These are phyloP conservation scores for Fusarium tupiense DNA, from an alignment of 2,329 filamentous ascomycete species.

Conservation along the genomic window DNA sequence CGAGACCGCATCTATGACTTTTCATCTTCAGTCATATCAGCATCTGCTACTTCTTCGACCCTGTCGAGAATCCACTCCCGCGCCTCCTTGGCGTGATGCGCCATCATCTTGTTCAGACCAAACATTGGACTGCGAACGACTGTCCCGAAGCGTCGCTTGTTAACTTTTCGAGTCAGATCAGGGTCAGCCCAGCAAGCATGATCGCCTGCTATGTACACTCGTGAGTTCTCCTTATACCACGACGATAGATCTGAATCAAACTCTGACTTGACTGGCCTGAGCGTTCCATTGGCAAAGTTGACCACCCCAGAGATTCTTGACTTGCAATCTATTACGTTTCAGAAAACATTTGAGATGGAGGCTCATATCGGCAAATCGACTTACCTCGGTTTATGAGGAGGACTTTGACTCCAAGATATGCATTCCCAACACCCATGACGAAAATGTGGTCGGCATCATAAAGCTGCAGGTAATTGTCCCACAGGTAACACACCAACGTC, in stretches of 20 bases:
- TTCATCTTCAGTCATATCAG: constrained; percentile 63
- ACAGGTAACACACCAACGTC: constrained; percentile 85
- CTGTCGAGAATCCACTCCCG: constrained; percentile 61
- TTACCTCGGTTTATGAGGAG: constrained; percentile 81
- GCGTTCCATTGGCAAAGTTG: constrained; percentile 81
- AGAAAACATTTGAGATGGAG: constrained; percentile 1
- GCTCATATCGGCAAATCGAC: constrained; percentile 5
- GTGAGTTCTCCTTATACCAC: constrained; percentile 88
- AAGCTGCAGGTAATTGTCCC: constrained; percentile 96
- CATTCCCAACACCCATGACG: constrained; percentile 88
- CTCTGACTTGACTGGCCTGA: constrained; percentile 83
- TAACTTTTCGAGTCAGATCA: constrained; percentile 67
- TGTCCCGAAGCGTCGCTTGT: constrained; percentile 68
- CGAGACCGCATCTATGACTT: constrained; percentile 39
- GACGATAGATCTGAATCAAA: constrained; percentile 74
- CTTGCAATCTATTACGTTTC: constrained; percentile 64
- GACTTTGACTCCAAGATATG: constrained; percentile 84
- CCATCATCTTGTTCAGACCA: constrained; percentile 67
- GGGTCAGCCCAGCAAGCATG: constrained; percentile 80
- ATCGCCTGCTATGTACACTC: constrained; percentile 78
- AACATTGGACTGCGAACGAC: constrained; percentile 62
- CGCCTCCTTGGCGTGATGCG: constrained; percentile 61
- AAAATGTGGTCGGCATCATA: constrained; percentile 79
- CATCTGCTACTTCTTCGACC: constrained; percentile 46
- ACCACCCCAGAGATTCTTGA: constrained; percentile 76